Evolutionary conservation across 352 stramenopile species (phyloP), one percentile per base, ranked within the genome.

Genomic region (Phytophthora agathidicida): DNA sequence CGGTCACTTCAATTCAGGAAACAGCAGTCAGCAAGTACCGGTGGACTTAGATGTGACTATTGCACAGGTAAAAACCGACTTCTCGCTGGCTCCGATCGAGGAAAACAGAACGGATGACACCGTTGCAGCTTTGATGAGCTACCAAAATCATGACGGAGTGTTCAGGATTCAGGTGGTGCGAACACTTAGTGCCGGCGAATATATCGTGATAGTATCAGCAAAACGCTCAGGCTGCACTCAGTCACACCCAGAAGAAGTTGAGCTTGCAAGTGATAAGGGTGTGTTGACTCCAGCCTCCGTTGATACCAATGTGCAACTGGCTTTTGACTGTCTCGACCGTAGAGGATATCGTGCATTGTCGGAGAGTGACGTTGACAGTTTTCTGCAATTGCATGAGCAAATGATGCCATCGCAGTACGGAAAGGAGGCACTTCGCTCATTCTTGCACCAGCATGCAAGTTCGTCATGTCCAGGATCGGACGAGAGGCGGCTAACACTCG

Each of bases 241-340:
- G 36, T 54, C 23, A 13, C 32, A 50, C 31, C 43, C n/a, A 24
- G 17, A 30, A 39, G 32, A 61, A 16, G 24, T 0, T 8, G 31
- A 65, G 19, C 11, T 24, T 41, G 24, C 9, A 13, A 27, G 38
- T 43, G 33, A 28, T 26, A 22, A 37, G 10, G 16, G 10, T 5
- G 24, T 39, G 7, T 30, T 76, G 44, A 67, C 53, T 16, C 22
- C 31, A 22, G 13, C 36, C 16, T 55, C 50, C 1, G 19, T 67
- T 4, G 49, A 81, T 3, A 33, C 36, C 13, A 86, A 83, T 22
- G 20, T 86, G 20, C 42, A 65, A 35, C 59, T 86, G 13, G 39
- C 75, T 24, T 85, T 88, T 19, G 49, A 73, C 11, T 77, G 67
- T 36, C 56, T 89, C 16, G 80, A 89, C 17, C 46, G 58, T 8